Conservation (phyloP, 345 rosid genomes). For the Trapa bicornis region DNA sequence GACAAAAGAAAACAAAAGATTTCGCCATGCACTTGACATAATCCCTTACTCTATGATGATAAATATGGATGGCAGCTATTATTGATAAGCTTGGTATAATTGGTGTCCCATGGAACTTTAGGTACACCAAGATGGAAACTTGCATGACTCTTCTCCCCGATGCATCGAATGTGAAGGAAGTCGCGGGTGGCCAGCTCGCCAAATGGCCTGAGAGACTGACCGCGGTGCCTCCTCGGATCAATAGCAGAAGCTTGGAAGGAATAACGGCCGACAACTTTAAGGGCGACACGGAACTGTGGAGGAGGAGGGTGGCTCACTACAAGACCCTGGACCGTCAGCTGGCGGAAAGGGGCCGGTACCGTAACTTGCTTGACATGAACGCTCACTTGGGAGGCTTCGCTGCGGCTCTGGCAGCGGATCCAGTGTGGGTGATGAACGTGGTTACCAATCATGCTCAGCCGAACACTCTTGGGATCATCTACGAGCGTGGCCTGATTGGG, state of each 20-base stretch:
- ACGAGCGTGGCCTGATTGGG: slow-evolving; percentile 83
- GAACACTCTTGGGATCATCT: slow-evolving; percentile 71
- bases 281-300: slow-evolving; percentile 53
- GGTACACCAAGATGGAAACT: slow-evolving; percentile 77
- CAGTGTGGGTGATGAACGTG: slow-evolving; percentile 73
- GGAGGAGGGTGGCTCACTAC: slow-evolving; percentile 50
- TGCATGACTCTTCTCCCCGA: slow-evolving; percentile 79
- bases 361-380: slow-evolving; percentile 84
- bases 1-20: not conserved
- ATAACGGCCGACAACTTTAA: slow-evolving; percentile 33
- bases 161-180: slow-evolving; percentile 31
- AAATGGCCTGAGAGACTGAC: slow-evolving; percentile 75
- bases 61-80: not conserved
- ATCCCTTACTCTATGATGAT: no score
- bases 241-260: slow-evolving; percentile 34
- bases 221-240: slow-evolving; percentile 66
- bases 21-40: not conserved
- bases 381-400: slow-evolving; percentile 74
- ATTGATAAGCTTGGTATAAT: not conserved
- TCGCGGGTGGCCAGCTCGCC: slow-evolving; percentile 52
- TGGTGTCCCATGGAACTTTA: slow-evolving; percentile 1
- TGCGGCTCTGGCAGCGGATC: slow-evolving; percentile 60
- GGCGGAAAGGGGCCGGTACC: slow-evolving; percentile 51
- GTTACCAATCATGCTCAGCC: slow-evolving; percentile 48
- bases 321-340: slow-evolving; percentile 49